These are phyloP conservation scores for Aspergillus ustus DNA, from an alignment of 2,329 filamentous ascomycete species.

Conservation along the genomic window DNA sequence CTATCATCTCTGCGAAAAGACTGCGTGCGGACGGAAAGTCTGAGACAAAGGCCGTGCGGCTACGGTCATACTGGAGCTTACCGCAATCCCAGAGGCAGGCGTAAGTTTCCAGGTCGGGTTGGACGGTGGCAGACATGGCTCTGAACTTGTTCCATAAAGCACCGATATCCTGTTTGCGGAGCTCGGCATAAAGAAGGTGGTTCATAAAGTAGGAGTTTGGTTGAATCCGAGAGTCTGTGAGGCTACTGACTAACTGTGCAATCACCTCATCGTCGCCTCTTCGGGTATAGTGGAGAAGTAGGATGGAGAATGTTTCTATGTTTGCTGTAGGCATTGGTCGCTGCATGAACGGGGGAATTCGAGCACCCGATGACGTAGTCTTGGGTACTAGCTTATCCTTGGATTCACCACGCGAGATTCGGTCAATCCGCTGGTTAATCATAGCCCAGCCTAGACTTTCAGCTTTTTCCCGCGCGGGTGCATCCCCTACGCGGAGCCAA, in stretches of 20 bases:
- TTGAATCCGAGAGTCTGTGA: slow-evolving; percentile 66
- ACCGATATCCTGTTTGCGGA: slow-evolving; percentile 61
- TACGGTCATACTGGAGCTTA: slow-evolving; percentile 53
- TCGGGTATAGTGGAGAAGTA: slow-evolving; percentile 73
- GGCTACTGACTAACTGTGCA: slow-evolving; percentile 64
- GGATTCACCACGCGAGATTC: slow-evolving; percentile 53
- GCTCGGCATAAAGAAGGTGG: slow-evolving; percentile 71
- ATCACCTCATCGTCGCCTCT: slow-evolving; percentile 64
- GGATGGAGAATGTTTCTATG: slow-evolving; percentile 76
- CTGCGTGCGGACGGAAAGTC: slow-evolving; percentile 51
- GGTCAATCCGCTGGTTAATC: slow-evolving; percentile 70
- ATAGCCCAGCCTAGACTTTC: slow-evolving; percentile 76
- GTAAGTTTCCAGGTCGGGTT: slow-evolving; percentile 71
- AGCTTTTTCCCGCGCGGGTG: slow-evolving; percentile 62
- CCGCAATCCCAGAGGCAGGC: slow-evolving; percentile 66
- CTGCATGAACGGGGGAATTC: slow-evolving; percentile 45
- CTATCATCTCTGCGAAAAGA: slow-evolving; percentile 56
- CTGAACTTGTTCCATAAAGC: slow-evolving; percentile 63
- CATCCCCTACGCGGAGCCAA: slow-evolving; percentile 69
- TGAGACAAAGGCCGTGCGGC: slow-evolving; percentile 51
- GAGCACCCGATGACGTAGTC: slow-evolving; percentile 29
- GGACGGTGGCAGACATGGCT: slow-evolving; percentile 57
- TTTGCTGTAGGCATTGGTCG: slow-evolving; percentile 63
- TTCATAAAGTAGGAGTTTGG: slow-evolving; percentile 79
- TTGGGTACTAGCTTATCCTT: slow-evolving; percentile 28